Conservation (phyloP, 805 yeast genomes). For the Nakazawaea ishiwadae region DNA sequence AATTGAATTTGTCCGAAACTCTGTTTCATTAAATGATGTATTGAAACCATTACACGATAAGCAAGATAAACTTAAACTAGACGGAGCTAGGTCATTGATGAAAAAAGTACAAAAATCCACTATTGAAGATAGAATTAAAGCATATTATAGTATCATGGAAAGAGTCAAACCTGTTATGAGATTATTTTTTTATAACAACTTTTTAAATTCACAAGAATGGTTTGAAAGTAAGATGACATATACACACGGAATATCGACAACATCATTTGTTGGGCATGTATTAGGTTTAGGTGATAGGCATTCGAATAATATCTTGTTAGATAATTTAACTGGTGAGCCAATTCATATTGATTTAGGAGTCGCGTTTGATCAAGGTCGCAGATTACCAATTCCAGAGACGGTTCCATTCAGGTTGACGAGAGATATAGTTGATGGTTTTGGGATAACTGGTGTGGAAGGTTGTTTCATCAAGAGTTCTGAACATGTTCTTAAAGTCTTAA, state of each 20-base stretch:
- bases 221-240: constrained; percentile 57
- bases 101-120: constrained; percentile 46
- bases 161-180: constrained; percentile 65
- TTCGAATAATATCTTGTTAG: constrained; percentile 84
- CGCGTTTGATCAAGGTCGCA: constrained; percentile 90
- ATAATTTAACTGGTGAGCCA: constrained; percentile 80
- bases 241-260: constrained; percentile 74
- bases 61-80: constrained; percentile 42
- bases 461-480: constrained; percentile 70
- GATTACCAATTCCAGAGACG: constrained; percentile 81
- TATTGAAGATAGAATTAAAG: constrained; percentile 35
- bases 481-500: constrained; percentile 60
- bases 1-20: constrained; percentile 82
- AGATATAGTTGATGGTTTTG: constrained; percentile 91
- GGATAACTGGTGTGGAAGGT: constrained; percentile 81
- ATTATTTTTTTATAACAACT: constrained; percentile 64
- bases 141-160: constrained; percentile 41
- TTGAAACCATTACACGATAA: constrained; percentile 57
- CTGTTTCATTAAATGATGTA: constrained; percentile 66
- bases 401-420: constrained; percentile 92
- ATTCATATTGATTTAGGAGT: constrained; percentile 95
- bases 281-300: constrained; percentile 96
- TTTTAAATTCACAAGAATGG: constrained; percentile 71
- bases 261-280: constrained; percentile 82
- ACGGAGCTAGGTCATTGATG: constrained; percentile 63